Conservation (phyloP, 106 monocot species). For the Xerophyta viscosa region DNA sequence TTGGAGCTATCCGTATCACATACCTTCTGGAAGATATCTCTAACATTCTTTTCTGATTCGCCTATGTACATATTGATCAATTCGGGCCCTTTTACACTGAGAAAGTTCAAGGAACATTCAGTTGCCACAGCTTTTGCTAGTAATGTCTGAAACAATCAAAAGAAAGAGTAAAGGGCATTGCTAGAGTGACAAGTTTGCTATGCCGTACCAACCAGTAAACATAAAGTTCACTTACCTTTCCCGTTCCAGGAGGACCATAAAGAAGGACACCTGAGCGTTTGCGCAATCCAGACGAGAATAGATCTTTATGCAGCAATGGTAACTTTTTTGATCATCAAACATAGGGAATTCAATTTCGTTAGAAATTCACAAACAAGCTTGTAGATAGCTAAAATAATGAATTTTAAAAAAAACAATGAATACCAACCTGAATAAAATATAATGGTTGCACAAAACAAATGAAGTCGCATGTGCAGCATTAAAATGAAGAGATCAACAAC, state of each 20-base stretch:
- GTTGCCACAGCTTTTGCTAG: conserved; percentile 97
- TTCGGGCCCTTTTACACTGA: conserved; percentile 95
- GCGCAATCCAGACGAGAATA: conserved; percentile 89
- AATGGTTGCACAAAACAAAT: too few species aligned
- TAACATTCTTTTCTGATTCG: conserved; percentile 98
- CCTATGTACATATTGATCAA: conserved; percentile 98
- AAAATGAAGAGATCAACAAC: too few species aligned
- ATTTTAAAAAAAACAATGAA: too few species aligned
- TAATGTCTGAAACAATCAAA: conserved; percentile 70
- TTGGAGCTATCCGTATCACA: too few species aligned
- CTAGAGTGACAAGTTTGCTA: too few species aligned
- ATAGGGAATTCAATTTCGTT: too few species aligned
- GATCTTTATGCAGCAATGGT: conserved; percentile 84
- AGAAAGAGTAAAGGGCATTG: too few species aligned
- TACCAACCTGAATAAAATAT: too few species aligned
- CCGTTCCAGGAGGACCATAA: conserved; percentile 98
- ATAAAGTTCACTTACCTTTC: conserved; percentile 70
- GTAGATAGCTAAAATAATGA: too few species aligned
- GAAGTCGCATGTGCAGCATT: too few species aligned
- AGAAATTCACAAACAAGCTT: too few species aligned
- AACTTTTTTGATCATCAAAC: conserved; percentile 32
- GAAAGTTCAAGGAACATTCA: conserved; percentile 92
- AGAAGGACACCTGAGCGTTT: conserved; percentile 93
- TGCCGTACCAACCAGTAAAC: too few species aligned
- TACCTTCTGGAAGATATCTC: conserved; percentile 99